Percentiles rank a stretch among this genome's conserved stretches.
Conservation (phyloP, 2,329 filamentous ascomycete genomes). For the Curvularia verruculosa region DNA sequence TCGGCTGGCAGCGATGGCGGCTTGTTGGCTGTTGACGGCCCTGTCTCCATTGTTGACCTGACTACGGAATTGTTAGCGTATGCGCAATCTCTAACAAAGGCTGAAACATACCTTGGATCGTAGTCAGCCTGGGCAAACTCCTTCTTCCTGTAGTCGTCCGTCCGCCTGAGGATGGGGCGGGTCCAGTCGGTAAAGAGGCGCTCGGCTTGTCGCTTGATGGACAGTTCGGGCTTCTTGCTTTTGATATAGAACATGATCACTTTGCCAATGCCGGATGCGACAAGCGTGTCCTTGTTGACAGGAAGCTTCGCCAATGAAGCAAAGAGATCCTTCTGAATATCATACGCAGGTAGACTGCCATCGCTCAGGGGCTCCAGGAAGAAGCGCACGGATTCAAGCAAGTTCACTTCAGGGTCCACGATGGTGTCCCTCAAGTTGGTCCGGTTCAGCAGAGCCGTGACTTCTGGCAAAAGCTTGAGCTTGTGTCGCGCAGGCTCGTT, state of each 20-base stretch:
- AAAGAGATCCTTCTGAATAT: constrained; percentile 95
- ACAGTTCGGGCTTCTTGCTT: constrained; percentile 84
- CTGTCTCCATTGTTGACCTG: constrained; percentile 12
- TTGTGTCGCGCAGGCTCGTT: constrained; percentile 88
- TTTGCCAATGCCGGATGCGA: constrained; percentile 93
- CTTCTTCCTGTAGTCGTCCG: constrained; percentile 95
- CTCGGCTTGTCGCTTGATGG: constrained; percentile 93
- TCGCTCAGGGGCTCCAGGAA: constrained; percentile 96
- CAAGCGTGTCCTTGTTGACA: constrained; percentile 86
- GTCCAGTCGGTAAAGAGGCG: constrained; percentile 95
- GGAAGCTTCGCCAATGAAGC: constrained; percentile 78
- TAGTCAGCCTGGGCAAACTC: constrained; percentile 64
- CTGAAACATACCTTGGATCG: constrained; percentile 59
- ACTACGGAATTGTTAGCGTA: constrained; percentile 30
- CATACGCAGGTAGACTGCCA: constrained; percentile 91
- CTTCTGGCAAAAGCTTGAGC: constrained; percentile 89
- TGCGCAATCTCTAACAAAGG: neutral
- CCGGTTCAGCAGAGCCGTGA: constrained; percentile 85
- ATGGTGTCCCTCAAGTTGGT: constrained; percentile 85
- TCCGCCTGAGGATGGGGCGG: constrained; percentile 88
- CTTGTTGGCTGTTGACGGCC: constrained; percentile 43
- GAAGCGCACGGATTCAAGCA: constrained; percentile 93
- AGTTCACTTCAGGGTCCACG: constrained; percentile 92
- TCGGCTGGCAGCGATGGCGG: constrained; percentile 41
- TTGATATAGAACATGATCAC: constrained; percentile 97